Percentiles rank a stretch among this genome's conserved stretches.
phyloP scores from a whole-genome alignment of 148 eudicot species.

The Suaeda aralocaspica region DNA sequence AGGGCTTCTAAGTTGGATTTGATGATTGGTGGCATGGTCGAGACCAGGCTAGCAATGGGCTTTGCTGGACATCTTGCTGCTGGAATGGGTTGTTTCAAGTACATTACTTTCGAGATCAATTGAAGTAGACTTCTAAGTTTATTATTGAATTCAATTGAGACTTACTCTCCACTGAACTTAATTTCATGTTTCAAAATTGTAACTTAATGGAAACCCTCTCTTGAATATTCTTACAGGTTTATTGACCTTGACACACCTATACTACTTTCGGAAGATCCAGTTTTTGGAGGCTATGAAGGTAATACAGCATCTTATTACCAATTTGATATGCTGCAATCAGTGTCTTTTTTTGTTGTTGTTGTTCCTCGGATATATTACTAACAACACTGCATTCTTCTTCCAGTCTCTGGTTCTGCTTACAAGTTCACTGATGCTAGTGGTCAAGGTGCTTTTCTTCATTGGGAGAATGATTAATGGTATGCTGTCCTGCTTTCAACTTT shows the following conservation, averaged over 20 bases:
- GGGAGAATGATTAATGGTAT: slow-evolving; percentile 64
- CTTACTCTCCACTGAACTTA: not conserved
- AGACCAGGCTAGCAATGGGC: slow-evolving; percentile 93
- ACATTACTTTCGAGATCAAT: not conserved
- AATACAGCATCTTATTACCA: not conserved
- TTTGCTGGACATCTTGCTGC: slow-evolving; percentile 95
- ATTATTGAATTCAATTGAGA: not conserved
- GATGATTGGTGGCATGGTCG: slow-evolving; percentile 99
- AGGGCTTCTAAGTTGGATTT: slow-evolving; percentile 57
- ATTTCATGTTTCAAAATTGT: not conserved
- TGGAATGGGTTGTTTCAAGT: slow-evolving; percentile 83
- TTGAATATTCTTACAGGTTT: slow-evolving; percentile 39
- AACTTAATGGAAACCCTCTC: not conserved
- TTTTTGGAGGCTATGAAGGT: slow-evolving; percentile 85
- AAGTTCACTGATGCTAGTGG: slow-evolving; percentile 77
- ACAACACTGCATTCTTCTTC: slow-evolving; percentile 5
- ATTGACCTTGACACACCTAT: slow-evolving; percentile 85
- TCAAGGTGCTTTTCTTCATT: slow-evolving; percentile 78
- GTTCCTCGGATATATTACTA: not conserved
- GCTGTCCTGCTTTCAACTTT: slow-evolving; percentile 5
- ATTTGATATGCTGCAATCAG: not conserved
- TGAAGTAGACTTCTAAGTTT: not conserved
- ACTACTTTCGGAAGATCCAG: slow-evolving; percentile 82
- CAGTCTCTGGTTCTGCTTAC: slow-evolving; percentile 67
- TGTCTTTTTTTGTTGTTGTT: not conserved